Base-by-base conservation (phyloP, 768 basidiomycete genomes). In the Candolleomyces eurysporus region DNA sequence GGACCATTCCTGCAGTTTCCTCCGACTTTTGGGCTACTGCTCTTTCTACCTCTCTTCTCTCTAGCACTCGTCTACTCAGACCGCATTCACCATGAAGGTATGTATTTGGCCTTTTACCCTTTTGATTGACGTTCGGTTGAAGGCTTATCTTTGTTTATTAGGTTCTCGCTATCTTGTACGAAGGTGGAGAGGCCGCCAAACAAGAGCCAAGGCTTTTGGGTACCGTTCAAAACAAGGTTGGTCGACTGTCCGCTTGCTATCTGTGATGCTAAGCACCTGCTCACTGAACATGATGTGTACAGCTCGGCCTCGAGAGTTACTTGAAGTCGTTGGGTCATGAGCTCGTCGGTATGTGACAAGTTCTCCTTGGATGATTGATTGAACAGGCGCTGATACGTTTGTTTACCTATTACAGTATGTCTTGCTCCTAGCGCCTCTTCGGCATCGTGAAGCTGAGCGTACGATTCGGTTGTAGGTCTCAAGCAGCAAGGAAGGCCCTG, bases 401-500 rank as follows among this genome's bases (percentile, higher is more conserved):
- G 17, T 48, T 48, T 48, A 22, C 17, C 43, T 22, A 66, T 52
- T 31, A 9, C 48, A 61, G 63, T 61, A 58, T 39, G 59, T 58
- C 16, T 10, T 39, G 17, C 32, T 21, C 48, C 10, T 17, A 39
- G 36, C 19, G 42, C 36, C 6, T 50, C 11, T n/a, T 26, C 21
- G 17, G 16, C 4, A 19, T 51, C 36, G 31, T 19, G n/a, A 45
- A 22, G 17, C 46, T 17, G 40, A 48, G 39, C 11, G 16, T 30
- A 19, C 54, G 3, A 39, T 11, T 21, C 10, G 14, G 16, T 51
- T 43, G 53, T 49, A 90, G 88, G 88, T 91, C 53, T 86, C 89
- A 22, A 87, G 86, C 74, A 84, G 84, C 79, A 94, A 94, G 74
- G 93, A 94, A 70, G 93, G 92, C 30, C 77, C 88, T 8, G 82